phyloP scores from a whole-genome alignment of 164 flowering plant species.

The Magnolia sinica region DNA sequence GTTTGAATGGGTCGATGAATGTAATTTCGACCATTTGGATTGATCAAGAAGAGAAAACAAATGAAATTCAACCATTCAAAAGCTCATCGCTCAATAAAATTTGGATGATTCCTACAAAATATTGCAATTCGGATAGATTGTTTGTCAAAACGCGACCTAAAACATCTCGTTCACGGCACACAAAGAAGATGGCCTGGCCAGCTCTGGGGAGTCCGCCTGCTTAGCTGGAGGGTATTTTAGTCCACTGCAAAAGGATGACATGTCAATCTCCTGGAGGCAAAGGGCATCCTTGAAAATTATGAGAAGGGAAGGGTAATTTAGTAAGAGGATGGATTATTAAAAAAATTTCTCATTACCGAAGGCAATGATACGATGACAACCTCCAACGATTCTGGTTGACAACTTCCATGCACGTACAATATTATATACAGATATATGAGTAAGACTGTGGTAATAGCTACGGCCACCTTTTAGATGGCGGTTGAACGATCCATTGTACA shows the following conservation, averaged over 20 bases:
- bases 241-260: not conserved
- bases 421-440: not conserved
- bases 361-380: constrained; percentile 2
- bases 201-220: too few species aligned
- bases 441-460: not conserved
- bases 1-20: too few species aligned
- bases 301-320: not conserved
- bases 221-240: not conserved
- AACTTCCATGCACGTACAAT: not conserved
- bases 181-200: too few species aligned
- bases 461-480: not conserved
- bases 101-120: too few species aligned
- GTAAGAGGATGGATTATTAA: not conserved
- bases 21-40: too few species aligned
- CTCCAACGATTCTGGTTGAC: constrained; percentile 4
- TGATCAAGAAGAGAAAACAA: too few species aligned
- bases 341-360: not conserved
- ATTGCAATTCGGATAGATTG: too few species aligned
- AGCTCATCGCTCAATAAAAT: too few species aligned
- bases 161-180: too few species aligned
- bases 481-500: too few species aligned
- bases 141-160: too few species aligned
- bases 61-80: too few species aligned
- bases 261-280: not conserved
- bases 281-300: not conserved